These are phyloP conservation scores for Aspergillus transmontanensis DNA, from an alignment of 2,329 filamentous ascomycete genomes.

Conservation along the genomic window DNA sequence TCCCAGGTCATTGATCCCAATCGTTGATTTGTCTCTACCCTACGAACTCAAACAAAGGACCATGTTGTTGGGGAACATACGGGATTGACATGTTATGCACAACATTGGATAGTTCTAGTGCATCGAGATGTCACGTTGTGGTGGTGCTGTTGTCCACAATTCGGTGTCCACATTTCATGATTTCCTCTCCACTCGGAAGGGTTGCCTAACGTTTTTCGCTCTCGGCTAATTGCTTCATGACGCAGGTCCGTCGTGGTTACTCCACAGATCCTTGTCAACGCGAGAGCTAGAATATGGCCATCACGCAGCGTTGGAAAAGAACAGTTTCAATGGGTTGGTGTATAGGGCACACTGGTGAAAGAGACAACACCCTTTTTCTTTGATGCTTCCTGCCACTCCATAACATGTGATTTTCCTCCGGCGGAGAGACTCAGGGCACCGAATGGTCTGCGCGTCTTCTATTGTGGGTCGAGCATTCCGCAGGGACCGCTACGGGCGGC, in stretches of 20 bases:
- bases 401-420: neutral
- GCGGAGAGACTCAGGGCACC: slow-evolving; percentile 2
- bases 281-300: neutral
- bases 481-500: slow-evolving; percentile 2
- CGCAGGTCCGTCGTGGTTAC: neutral
- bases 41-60: neutral
- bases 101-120: neutral
- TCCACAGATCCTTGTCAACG: neutral
- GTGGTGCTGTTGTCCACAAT: neutral
- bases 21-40: neutral
- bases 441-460: slow-evolving; percentile 10
- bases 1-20: neutral
- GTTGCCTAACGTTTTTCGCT: neutral
- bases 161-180: neutral
- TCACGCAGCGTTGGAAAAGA: neutral
- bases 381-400: neutral
- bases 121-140: neutral
- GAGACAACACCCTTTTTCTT: neutral
- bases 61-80: neutral
- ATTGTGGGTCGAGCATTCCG: neutral
- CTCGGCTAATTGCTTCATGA: neutral
- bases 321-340: neutral
- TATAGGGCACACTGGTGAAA: neutral
- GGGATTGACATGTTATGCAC: neutral
- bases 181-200: neutral